A percentile compares a stretch with the other conserved stretches of the same genome.
These are phyloP conservation scores for Backusella circina DNA, from an alignment of 192 early-diverging fungal species.

Conservation along the genomic window DNA sequence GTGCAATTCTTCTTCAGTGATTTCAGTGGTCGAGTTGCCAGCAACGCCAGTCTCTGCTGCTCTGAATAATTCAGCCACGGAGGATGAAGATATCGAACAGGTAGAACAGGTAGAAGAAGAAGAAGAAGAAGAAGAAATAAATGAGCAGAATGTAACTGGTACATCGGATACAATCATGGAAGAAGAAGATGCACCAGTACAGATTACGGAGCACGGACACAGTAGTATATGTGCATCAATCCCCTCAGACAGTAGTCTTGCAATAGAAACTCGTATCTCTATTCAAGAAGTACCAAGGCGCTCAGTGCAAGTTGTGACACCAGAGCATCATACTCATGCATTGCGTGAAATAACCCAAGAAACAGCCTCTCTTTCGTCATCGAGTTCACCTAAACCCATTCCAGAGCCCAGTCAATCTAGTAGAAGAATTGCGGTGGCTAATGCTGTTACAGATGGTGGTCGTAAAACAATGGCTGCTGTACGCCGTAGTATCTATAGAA, in stretches of 20 bases:
- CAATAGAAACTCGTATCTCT: not conserved
- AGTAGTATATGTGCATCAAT: not conserved
- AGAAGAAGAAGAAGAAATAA: not conserved
- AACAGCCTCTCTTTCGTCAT: not conserved
- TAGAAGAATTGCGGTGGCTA: not conserved
- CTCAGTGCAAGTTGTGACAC: not conserved
- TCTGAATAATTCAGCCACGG: not conserved
- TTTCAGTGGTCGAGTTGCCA: not conserved
- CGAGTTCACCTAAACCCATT: not conserved
- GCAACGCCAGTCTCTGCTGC: not conserved
- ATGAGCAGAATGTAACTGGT: not conserved
- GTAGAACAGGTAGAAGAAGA: not conserved
- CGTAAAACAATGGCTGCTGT: conserved; percentile 10
- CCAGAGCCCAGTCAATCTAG: not conserved
- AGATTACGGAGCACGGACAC: not conserved
- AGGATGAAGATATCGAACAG: not conserved
- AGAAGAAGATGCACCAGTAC: not conserved
- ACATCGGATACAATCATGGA: not conserved
- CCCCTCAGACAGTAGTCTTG: not conserved
- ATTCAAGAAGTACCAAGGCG: conserved; percentile 2
- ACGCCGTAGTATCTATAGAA: conserved; percentile 6
- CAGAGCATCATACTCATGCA: not conserved
- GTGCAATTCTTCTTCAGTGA: not conserved
- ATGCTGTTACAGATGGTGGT: conserved; percentile 4
- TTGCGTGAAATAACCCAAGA: not conserved